A percentile compares a stretch with the other conserved stretches of the same genome.
phyloP scores from a whole-genome alignment of 805 yeast species.

The Pichia membranifaciens region DNA sequence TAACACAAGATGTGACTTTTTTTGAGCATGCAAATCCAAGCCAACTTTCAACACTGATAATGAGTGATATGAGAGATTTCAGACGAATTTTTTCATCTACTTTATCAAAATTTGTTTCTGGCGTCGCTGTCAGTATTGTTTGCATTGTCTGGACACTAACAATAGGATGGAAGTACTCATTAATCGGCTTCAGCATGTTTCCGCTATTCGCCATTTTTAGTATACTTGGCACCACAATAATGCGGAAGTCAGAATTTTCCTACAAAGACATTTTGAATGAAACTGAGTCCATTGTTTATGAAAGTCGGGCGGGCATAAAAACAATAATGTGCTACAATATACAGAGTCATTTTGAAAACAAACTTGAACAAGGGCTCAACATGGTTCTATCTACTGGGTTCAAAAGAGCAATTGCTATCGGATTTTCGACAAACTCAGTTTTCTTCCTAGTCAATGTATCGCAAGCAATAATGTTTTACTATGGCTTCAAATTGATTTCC shows the following conservation, averaged over 20 bases:
- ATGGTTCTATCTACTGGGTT: constrained; percentile 36
- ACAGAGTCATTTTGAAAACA: constrained; percentile 39
- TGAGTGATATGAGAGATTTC: constrained; percentile 80
- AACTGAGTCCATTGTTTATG: constrained; percentile 47
- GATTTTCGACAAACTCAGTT: constrained; percentile 59
- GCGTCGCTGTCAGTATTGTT: constrained; percentile 46
- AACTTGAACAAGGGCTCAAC: constrained; percentile 30
- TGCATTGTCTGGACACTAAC: constrained; percentile 76
- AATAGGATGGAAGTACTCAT: constrained; percentile 79
- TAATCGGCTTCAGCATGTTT: constrained; percentile 73
- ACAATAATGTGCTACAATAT: constrained; percentile 59
- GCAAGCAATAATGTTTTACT: constrained; percentile 70
- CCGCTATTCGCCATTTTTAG: constrained; percentile 56
- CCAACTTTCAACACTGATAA: constrained; percentile 56
- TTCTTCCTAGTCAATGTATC: constrained; percentile 51
- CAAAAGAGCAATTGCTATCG: constrained; percentile 53
- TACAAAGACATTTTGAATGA: constrained; percentile 54
- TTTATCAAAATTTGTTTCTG: constrained; percentile 47
- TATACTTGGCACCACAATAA: constrained; percentile 11
- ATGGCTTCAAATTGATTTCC: constrained; percentile 71
- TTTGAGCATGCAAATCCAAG: constrained; percentile 41
- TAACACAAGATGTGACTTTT: constrained; percentile 51
- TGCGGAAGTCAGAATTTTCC: constrained; percentile 46
- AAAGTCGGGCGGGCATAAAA: constrained; percentile 51
- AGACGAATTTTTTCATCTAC: constrained; percentile 60